phyloP scores from a whole-genome alignment of 352 stramenopile species.

The Pythium dissimile region DNA sequence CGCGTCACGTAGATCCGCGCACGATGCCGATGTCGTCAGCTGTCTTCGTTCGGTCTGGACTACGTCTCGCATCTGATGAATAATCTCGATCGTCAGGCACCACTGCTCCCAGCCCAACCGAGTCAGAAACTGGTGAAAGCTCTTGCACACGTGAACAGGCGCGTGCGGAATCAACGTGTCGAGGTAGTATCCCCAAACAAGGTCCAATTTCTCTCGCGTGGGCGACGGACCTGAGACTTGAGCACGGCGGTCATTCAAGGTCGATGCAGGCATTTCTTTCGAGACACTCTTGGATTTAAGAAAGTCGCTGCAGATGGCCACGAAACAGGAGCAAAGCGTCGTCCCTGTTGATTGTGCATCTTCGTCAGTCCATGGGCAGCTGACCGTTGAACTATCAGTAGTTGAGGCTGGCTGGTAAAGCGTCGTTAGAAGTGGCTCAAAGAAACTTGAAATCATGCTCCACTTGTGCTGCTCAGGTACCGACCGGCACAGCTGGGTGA shows the following conservation, averaged over 20 bases:
- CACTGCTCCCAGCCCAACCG: slow-evolving; percentile 81
- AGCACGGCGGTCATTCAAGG: not conserved
- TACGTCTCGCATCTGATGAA: slow-evolving; percentile 82
- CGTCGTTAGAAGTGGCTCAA: slow-evolving; percentile 76
- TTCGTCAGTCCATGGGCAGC: slow-evolving; percentile 65
- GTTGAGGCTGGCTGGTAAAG: slow-evolving; percentile 75
- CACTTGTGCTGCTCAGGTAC: slow-evolving; percentile 62
- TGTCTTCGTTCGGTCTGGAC: slow-evolving; percentile 62
- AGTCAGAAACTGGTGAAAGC: slow-evolving; percentile 79
- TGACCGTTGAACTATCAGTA: slow-evolving; percentile 61
- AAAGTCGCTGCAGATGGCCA: slow-evolving; percentile 70
- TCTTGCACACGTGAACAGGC: slow-evolving; percentile 74
- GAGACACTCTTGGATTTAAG: slow-evolving; percentile 33
- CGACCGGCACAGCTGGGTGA: slow-evolving; percentile 63
- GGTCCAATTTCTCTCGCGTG: slow-evolving; percentile 53
- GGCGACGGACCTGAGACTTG: not conserved
- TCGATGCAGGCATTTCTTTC: not conserved
- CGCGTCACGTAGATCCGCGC: slow-evolving; percentile 18
- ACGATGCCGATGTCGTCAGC: slow-evolving; percentile 24
- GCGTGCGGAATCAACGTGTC: slow-evolving; percentile 69
- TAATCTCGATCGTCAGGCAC: slow-evolving; percentile 75
- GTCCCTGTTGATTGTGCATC: slow-evolving; percentile 71
- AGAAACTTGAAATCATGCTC: slow-evolving; percentile 64
- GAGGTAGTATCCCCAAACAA: slow-evolving; percentile 82
- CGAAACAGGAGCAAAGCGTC: slow-evolving; percentile 77